Base-by-base conservation (phyloP, 495 filamentous ascomycete genomes). In the Lasiosphaeria ovina region DNA sequence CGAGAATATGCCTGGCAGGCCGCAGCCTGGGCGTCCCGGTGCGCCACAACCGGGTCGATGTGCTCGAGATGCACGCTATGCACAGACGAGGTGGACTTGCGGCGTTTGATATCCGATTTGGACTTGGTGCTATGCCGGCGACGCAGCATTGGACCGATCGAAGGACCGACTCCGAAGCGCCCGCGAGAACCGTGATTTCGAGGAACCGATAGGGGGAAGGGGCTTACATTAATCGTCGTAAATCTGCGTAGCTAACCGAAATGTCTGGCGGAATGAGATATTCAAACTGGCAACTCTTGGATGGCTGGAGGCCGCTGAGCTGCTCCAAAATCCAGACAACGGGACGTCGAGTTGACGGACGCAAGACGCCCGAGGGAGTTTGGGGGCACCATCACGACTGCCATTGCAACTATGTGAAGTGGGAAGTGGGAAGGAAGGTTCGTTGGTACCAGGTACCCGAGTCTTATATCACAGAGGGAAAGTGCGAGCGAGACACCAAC, bases 1-100 rank as follows among this genome's bases (percentile, higher is more conserved):
- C 83, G 79, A 12, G 75, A 69, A 74, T 85, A 91, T 45, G 89
- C 89, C 61, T 80, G 73, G 32, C 77, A 78, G n/a, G 89, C 89
- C 52, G 89, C 89, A 44, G 81, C 80, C 9, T 86, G 80, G 35
- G 89, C 89, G 68, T 89, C 82, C 36, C 78, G 74, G 51, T 83
- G 79, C 10, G 83, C 82, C n/a, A 79, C 64, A 17, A 81, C 77
- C 7, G 85, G 77, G 50, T 85, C 77, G 48, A 85, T 76, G 38
- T 78, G 66, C 38, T 83, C 78, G 14, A 75, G 64, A 36, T 73
- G 67, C 38, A 77, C 75, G 34, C 75, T 81, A 57, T 78, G 77
- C 36, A 83, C 75, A 16, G 87, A 89, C 51, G 83, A 82, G 48
- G 81, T 75, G 16, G 89, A 91, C 69, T 85, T 89, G 56, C 83